Percentiles rank a stretch among this genome's conserved stretches.
Conservation (phyloP, 2,329 filamentous ascomycete species). For the Seiridium unicorne region DNA sequence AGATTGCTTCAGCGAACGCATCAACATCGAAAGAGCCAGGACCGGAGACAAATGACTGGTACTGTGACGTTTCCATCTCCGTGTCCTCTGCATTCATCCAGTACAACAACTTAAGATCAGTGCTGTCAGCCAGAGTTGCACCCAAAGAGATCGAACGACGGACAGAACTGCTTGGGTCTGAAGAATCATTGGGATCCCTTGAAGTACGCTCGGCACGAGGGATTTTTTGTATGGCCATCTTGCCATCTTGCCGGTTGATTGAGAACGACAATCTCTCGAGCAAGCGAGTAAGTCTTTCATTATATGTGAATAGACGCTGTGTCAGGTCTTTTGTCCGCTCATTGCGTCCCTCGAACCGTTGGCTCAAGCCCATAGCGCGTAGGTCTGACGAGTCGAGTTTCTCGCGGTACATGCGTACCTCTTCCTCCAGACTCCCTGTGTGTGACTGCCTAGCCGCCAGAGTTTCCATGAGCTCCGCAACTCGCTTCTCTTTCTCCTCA, state of each 20-base stretch:
- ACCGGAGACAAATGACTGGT: slow-evolving; percentile 69
- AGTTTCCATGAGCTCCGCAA: slow-evolving; percentile 65
- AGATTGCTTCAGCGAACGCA: slow-evolving; percentile 78
- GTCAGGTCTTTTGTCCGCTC: slow-evolving; percentile 79
- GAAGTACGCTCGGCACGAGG: slow-evolving; percentile 58
- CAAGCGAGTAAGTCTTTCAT: slow-evolving; percentile 78
- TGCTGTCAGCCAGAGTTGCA: slow-evolving; percentile 57
- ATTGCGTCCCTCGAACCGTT: slow-evolving; percentile 68
- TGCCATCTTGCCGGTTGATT: slow-evolving; percentile 69
- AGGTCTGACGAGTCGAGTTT: slow-evolving; percentile 56
- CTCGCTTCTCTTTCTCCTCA: slow-evolving; percentile 71
- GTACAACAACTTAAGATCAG: slow-evolving; percentile 72
- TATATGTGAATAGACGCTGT: slow-evolving; percentile 77
- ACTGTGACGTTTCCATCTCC: slow-evolving; percentile 70
- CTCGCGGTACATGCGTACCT: slow-evolving; percentile 66
- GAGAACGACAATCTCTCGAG: slow-evolving; percentile 86
- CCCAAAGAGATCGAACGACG: slow-evolving; percentile 52
- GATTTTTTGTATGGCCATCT: slow-evolving; percentile 73
- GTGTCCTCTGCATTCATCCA: slow-evolving; percentile 74
- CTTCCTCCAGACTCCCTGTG: slow-evolving; percentile 72
- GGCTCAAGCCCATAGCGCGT: slow-evolving; percentile 48
- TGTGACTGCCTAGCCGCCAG: slow-evolving; percentile 75
- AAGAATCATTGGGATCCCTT: slow-evolving; percentile 57
- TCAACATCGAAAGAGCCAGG: slow-evolving; percentile 81
- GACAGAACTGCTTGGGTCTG: slow-evolving; percentile 52